Evolutionary conservation across 768 basidiomycete genomes (phyloP), one percentile per base, ranked within the genome.

Genomic region (Pleurotus eryngii): DNA sequence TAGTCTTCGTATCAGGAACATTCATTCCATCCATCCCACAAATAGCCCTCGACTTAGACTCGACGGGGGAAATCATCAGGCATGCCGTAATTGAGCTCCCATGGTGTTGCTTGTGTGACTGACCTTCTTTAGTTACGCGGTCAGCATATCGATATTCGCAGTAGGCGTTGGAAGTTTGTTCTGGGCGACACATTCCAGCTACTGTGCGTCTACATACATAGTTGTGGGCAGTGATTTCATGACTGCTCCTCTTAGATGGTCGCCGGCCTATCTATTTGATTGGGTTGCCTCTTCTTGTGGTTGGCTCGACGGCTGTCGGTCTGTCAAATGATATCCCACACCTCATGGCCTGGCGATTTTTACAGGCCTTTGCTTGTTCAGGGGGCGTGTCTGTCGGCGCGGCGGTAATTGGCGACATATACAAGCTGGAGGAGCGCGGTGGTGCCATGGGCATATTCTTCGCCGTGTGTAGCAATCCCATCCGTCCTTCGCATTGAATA

Each of bases 11-110:
- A 0, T 73, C 81, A 5, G 85, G 82, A 0, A 82, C 82, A 0
- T 90, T 92, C 66, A 77, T 90, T 2, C 90, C 90, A 0, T 83
- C 84, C 0, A 87, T 92, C 56, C 88, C 89, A 0, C 80, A 87
- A 49, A 84, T 94, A 46, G 83, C 90, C 2, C 30, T 67, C 24
- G 89, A 93, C 58, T 68, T 93, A 8, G 48, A 79, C 22, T 75
- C 86, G 0, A 81, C 87, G 0, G 78, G 78, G 0, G 62, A 80
- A 14, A 68, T 86, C 15, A 77, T 91, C 50, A 87, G 84, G 84
- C 83, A 55, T 14, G 68, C 22, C 4, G 11, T 39, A 22, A 26
- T 24, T 11, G 46, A n/a, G 24, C 20, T 5, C 46, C 20, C 17
- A 46, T 12, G 6, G 22, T 46, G 20, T 35, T 14, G 8, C 12